These are phyloP conservation scores for Clonostachys rhizophaga DNA, from an alignment of 2,329 filamentous ascomycete species.

Conservation along the genomic window DNA sequence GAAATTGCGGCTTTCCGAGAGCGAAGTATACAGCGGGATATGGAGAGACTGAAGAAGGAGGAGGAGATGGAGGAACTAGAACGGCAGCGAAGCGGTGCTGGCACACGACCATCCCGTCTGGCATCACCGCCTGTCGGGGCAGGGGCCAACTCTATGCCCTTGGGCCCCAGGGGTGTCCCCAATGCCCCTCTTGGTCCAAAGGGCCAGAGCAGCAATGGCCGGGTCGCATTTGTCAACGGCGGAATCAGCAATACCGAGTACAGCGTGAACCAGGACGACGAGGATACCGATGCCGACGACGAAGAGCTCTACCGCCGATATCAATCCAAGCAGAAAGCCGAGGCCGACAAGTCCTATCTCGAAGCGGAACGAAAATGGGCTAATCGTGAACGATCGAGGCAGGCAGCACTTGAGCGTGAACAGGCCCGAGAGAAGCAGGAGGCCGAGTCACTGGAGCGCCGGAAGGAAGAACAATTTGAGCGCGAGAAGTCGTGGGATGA, in stretches of 20 bases:
- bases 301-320: slow-evolving; percentile 75
- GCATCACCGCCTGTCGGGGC: slow-evolving; percentile 65
- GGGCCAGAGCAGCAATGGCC: slow-evolving; percentile 57
- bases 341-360: slow-evolving; percentile 74
- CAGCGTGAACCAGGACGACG: slow-evolving; percentile 66
- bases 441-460: slow-evolving; percentile 57
- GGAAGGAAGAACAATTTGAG: slow-evolving; percentile 65
- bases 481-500: slow-evolving; percentile 76
- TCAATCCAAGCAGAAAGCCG: slow-evolving; percentile 64
- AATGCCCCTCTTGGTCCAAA: slow-evolving; percentile 68
- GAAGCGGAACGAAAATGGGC: slow-evolving; percentile 89
- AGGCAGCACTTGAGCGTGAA: slow-evolving; percentile 82
- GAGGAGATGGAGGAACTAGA: slow-evolving; percentile 91
- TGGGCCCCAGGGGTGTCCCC: slow-evolving; percentile 39
- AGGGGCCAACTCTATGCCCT: slow-evolving; percentile 52
- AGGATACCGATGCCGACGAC: slow-evolving; percentile 84
- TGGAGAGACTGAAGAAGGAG: slow-evolving; percentile 82
- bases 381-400: slow-evolving; percentile 79
- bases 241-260: slow-evolving; percentile 57
- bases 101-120: slow-evolving; percentile 58
- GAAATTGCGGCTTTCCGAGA: slow-evolving; percentile 96
- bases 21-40: slow-evolving; percentile 79
- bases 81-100: slow-evolving; percentile 61
- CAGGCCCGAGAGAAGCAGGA: slow-evolving; percentile 76
- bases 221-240: slow-evolving; percentile 74